Base-by-base conservation (phyloP, 768 basidiomycete genomes). In the Suillus plorans region DNA sequence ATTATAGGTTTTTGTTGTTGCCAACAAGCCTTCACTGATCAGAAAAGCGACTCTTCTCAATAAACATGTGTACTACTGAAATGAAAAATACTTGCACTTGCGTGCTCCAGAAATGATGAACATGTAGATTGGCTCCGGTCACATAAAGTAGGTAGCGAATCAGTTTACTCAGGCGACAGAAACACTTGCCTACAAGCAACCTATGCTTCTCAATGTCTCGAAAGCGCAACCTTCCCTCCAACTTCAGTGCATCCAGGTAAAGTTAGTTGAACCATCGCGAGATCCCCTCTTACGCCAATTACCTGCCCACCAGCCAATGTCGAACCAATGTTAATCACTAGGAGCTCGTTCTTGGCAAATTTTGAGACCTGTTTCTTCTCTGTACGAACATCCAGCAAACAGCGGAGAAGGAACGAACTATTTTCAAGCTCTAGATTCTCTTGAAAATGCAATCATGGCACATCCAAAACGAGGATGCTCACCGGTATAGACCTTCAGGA, bases 231-330 rank as follows among this genome's bases (percentile, higher is more conserved):
- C 84, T 99, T 99, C 80, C 99, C 97, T 12, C 94, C 94, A 44
- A 97, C 86, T 76, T 97, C 95, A 41, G 95, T 97, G 90, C n/a
- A n/a, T n/a, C n/a, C n/a, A n/a, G n/a, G n/a, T n/a, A n/a, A 90
- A 34, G 95, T 98, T 62, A 98, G 25, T 71, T 95, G 90, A 66
- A 96, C 96, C 81, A 94, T 95, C 16, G 95, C 95, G 13, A 97
- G 82, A 78, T 97, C 96, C 13, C 92, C 95, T 78, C 95, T 97
- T 73, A 97, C 94, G 72, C 87, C 91, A 68, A 97, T 78, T 18
- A 99, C 95, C 49, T 95, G 90, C 41, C 97, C 97, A 66, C 97
- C 97, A 3, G 95, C 96, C 5, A 95, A 97, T 2, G 95, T 98
- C 28, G 95, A 97, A 22, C 97, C 96, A 64, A 99, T 97, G 81